phyloP scores from a whole-genome alignment of 805 yeast genomes.

The Candida gorgasii region DNA sequence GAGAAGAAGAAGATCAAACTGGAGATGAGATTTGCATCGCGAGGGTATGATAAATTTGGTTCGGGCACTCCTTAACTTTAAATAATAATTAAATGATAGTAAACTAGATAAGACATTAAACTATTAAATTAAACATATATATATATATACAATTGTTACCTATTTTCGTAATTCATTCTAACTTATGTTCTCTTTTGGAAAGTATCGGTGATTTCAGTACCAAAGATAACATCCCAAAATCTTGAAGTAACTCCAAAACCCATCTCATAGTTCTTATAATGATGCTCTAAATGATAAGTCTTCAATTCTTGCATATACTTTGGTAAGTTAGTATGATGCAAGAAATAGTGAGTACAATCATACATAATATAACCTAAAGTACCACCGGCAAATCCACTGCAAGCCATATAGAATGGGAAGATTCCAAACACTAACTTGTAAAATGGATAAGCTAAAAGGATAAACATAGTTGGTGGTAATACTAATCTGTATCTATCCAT shows the following conservation, averaged over 20 bases:
- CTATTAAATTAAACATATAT: too few relatives aligned
- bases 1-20: conserved; percentile 10
- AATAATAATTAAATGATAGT: too few relatives aligned
- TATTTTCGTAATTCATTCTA: neutral
- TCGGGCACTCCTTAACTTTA: neutral
- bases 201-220: conserved; percentile 66
- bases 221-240: conserved; percentile 93
- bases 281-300: conserved; percentile 94
- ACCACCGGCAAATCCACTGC: conserved; percentile 95
- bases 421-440: conserved; percentile 72
- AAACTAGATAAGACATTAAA: too few relatives aligned
- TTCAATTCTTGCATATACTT: conserved; percentile 72
- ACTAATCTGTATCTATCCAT: conserved; percentile 94
- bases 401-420: conserved; percentile 81
- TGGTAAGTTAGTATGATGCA: conserved; percentile 89
- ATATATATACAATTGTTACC: neutral
- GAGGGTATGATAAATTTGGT: neutral
- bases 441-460: conserved; percentile 74
- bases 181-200: conserved; percentile 40
- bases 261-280: conserved; percentile 92
- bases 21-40: neutral
- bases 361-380: conserved; percentile 89
- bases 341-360: conserved; percentile 90
- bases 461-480: conserved; percentile 90
- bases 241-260: conserved; percentile 95